A percentile compares a stretch with the other conserved stretches of the same genome.
Evolutionary conservation across 192 early-diverging fungal genomes (phyloP).

Genomic region (Gamsiella multidivaricata): DNA sequence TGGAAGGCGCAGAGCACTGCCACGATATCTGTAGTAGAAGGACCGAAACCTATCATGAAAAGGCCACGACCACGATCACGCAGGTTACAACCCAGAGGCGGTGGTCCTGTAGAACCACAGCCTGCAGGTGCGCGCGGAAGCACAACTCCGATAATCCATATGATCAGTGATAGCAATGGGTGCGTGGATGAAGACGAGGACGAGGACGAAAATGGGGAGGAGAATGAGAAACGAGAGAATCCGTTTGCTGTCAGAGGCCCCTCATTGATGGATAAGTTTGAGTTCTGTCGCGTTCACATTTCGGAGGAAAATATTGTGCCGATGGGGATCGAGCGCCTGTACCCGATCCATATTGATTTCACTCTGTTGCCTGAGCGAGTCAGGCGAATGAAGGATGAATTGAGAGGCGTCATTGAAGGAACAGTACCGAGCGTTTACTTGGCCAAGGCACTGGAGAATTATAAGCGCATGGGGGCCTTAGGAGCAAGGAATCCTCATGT

Average conservation of each 20-base stretch:
- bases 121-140: too few species aligned
- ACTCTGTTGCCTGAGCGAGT: conserved; percentile 43
- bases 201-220: not conserved
- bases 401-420: conserved; percentile 48
- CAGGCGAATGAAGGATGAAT: conserved; percentile 25
- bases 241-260: not conserved
- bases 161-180: too few species aligned
- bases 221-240: not conserved
- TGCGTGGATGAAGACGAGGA: not conserved
- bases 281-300: conserved; percentile 62
- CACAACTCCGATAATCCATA: too few species aligned
- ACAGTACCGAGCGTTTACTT: conserved; percentile 45
- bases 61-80: not conserved
- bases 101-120: too few species aligned
- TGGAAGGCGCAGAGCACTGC: too few species aligned
- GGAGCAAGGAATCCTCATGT: conserved; percentile 57
- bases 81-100: not conserved
- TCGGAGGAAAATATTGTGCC: conserved; percentile 55
- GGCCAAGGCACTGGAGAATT: conserved; percentile 36
- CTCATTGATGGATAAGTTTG: conserved; percentile 44
- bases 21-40: not conserved
- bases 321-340: conserved; percentile 42
- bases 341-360: conserved; percentile 56
- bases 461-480: conserved; percentile 45
- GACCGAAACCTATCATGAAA: too few species aligned